These are phyloP conservation scores for Tolypocladium ovalisporum DNA, from an alignment of 2,329 filamentous ascomycete species.

Conservation along the genomic window DNA sequence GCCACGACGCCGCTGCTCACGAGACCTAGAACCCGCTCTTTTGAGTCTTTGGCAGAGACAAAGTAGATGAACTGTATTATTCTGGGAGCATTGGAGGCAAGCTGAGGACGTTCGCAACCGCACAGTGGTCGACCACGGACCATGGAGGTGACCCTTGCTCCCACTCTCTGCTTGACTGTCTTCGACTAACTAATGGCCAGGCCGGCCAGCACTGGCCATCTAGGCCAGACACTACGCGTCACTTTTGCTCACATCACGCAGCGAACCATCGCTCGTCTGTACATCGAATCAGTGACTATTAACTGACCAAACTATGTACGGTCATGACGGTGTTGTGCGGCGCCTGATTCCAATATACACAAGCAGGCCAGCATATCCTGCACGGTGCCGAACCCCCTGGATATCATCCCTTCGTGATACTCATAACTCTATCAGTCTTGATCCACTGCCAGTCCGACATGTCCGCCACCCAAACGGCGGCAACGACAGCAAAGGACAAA, in stretches of 20 bases:
- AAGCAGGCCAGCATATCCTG: neutral
- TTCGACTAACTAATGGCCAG: neutral
- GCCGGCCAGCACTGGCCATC: neutral
- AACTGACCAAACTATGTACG: neutral
- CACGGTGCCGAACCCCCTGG: neutral
- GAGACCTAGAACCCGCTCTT: too few relatives aligned
- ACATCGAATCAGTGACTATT: too few relatives aligned
- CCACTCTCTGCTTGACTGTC: neutral
- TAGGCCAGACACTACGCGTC: neutral
- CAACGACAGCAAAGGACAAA: neutral
- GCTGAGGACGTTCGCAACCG: neutral
- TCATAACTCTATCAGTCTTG: neutral
- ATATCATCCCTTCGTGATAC: neutral
- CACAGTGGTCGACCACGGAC: neutral
- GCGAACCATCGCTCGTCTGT: too few relatives aligned
- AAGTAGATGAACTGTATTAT: neutral
- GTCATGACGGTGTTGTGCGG: neutral
- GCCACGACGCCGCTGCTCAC: neutral
- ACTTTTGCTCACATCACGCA: neutral
- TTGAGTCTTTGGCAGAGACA: neutral
- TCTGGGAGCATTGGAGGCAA: neutral
- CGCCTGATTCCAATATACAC: neutral
- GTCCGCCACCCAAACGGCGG: neutral
- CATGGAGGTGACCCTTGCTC: neutral
- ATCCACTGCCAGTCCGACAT: neutral